Conservation (phyloP, 108 stramenopile species). For the Aurantiochytrium sp. region DNA sequence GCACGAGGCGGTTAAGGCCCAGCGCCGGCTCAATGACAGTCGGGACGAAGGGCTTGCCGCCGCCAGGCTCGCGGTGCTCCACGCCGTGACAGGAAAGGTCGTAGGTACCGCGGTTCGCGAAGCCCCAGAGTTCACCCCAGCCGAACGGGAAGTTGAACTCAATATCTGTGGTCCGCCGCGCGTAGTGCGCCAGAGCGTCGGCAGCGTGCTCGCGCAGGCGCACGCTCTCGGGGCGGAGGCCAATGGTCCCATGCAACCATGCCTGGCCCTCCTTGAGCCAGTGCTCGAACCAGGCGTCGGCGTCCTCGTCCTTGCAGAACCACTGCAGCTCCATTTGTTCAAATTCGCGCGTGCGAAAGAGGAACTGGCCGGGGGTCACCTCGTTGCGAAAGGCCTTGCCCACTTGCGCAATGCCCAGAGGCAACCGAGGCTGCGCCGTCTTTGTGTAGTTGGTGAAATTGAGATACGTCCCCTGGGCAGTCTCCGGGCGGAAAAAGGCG, state of each 20-base stretch:
- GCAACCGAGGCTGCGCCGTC: slow-evolving; percentile 71
- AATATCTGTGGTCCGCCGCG: slow-evolving; percentile 90
- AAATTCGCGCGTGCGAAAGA: slow-evolving; percentile 94
- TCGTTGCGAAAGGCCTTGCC: slow-evolving; percentile 98
- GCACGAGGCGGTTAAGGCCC: slow-evolving; percentile 87
- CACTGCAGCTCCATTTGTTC: slow-evolving; percentile 97
- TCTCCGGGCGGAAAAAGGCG: slow-evolving; percentile 93
- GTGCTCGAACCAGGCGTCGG: neutral
- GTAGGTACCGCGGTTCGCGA: slow-evolving; percentile 90
- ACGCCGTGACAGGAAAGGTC: slow-evolving; percentile 85
- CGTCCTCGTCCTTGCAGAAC: slow-evolving; percentile 72
- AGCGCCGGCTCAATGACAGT: slow-evolving; percentile 93
- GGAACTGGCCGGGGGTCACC: slow-evolving; percentile 91
- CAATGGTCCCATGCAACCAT: slow-evolving; percentile 69
- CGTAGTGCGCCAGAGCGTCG: slow-evolving; percentile 92
- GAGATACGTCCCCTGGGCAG: slow-evolving; percentile 95
- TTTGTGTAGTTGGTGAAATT: slow-evolving; percentile 85
- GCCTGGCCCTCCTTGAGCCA: slow-evolving; percentile 75
- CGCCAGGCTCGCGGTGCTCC: slow-evolving; percentile 44
- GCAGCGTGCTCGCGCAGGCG: slow-evolving; percentile 82
- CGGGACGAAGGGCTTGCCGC: slow-evolving; percentile 67
- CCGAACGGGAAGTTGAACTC: slow-evolving; percentile 94
- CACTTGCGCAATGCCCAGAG: slow-evolving; percentile 92
- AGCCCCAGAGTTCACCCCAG: slow-evolving; percentile 86
- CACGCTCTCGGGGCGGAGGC: slow-evolving; percentile 75